Conservation (phyloP, 495 filamentous ascomycete species). For the Neurospora sp. region DNA sequence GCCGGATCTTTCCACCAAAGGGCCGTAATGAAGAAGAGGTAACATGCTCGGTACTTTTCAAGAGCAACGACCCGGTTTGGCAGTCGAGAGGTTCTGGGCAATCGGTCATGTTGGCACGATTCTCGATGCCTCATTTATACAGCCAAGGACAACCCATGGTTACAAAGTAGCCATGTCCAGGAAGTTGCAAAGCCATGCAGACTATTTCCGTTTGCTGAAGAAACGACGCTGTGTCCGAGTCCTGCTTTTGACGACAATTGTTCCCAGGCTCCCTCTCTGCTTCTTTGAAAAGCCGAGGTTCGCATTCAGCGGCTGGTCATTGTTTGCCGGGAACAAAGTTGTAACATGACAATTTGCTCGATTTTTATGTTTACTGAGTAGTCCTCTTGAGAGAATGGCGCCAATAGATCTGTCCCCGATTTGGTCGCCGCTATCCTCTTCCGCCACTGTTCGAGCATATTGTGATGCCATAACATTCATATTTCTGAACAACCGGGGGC, state of each 20-base stretch:
- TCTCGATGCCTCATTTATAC: background rate
- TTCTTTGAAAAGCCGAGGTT: background rate
- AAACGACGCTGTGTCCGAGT: background rate
- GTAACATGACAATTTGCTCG: background rate
- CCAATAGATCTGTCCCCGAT: background rate
- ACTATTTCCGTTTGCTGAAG: background rate
- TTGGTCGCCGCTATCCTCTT: background rate
- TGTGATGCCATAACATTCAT: background rate
- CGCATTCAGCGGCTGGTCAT: background rate
- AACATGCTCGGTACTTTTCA: background rate
- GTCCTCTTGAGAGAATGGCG: background rate
- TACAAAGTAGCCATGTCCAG: background rate
- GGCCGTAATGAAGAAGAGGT: background rate
- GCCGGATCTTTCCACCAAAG: constrained; percentile 33
- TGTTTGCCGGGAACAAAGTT: background rate
- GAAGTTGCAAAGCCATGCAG: background rate
- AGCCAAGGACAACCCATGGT: background rate
- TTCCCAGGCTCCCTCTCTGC: background rate
- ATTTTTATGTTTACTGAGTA: background rate
- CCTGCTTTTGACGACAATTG: background rate
- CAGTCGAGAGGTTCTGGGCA: background rate
- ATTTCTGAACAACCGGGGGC: background rate
- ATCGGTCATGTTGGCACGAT: background rate
- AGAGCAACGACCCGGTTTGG: background rate
- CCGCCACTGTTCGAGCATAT: background rate